Evolutionary conservation across 805 yeast species (phyloP), one percentile per base, ranked within the genome.

Genomic region (Wickerhamomyces hampshirensis): DNA sequence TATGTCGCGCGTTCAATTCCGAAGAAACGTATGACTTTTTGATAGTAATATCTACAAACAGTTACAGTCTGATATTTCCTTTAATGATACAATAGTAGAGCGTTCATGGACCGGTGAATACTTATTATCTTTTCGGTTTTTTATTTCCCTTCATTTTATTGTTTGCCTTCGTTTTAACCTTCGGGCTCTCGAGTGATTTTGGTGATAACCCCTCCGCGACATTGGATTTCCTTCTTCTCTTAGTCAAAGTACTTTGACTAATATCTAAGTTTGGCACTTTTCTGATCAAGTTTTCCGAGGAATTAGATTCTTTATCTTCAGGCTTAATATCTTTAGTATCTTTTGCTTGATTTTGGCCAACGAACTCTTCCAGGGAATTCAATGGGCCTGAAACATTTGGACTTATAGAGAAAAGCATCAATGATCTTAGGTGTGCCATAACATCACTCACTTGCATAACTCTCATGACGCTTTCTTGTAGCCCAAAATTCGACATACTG

Each of bases 381-480:
- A 75, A 42, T 0, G 88, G 85, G 23, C 80, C 72, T 5, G 57
- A 57, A 4, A 72, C 65, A 18, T 73, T 66, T 23, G 64, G 63
- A 6, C 68, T 21, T 38, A 65, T 62, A 8, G 84, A 71, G 46
- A 68, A 75, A 9, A 68, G 63, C 77, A 84, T 77, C 37, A 87
- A 60, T 5, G 83, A 77, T 37, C 73, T 71, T 44, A 86, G 66
- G 42, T 76, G 75, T 0, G 87, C 69, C 86, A 87, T 82, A 8
- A 81, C 80, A 56, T 85, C 93, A 28, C 87, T 73, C 5, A 84
- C 75, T 56, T 84, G 91, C 61, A 86, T 59, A 16, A 80, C 68
- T 40, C 91, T 63, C 75, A 84, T 72, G 6, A 84, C 77, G 27
- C 71, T 70, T 34, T 73, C 78, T 37, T 76, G 78, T 5, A 83